A percentile compares a stretch with the other conserved stretches of the same genome.
Conservation (phyloP, 2,329 filamentous ascomycete genomes). For the Cordyceps cicadae region DNA sequence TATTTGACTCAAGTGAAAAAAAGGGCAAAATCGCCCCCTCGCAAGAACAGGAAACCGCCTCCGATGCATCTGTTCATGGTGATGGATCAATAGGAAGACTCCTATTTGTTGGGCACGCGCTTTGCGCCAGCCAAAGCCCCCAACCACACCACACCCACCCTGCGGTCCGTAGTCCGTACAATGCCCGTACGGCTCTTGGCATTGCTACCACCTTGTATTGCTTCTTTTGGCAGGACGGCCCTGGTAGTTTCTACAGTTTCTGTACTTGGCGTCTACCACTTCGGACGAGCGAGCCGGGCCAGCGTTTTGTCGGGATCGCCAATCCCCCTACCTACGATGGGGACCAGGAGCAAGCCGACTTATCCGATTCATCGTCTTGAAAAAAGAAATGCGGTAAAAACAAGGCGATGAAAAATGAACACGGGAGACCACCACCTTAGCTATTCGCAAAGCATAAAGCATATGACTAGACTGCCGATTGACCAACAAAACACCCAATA, state of each 20-base stretch:
- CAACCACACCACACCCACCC: background rate
- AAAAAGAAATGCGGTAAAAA: background rate
- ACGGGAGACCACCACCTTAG: background rate
- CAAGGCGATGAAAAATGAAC: background rate
- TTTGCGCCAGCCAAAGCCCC: background rate
- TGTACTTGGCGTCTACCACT: slow-evolving; percentile 4
- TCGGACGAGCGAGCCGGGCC: background rate
- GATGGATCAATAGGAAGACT: background rate
- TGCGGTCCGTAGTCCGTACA: background rate
- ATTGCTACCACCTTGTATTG: slow-evolving; percentile 4
- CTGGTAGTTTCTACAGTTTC: slow-evolving; percentile 6
- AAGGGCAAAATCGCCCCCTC: background rate
- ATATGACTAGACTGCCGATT: background rate
- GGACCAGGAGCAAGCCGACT: background rate
- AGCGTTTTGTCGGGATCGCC: too few relatives aligned
- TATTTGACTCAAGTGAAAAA: background rate
- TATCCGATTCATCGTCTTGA: background rate
- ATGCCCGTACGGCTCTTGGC: slow-evolving; percentile 1
- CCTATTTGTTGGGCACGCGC: background rate
- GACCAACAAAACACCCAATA: background rate
- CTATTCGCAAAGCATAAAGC: background rate
- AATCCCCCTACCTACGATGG: background rate
- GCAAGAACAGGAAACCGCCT: background rate
- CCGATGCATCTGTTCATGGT: background rate
- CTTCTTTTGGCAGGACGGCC: background rate